phyloP scores from a whole-genome alignment of 805 yeast genomes.

The Wickerhamiella sergipiensis region DNA sequence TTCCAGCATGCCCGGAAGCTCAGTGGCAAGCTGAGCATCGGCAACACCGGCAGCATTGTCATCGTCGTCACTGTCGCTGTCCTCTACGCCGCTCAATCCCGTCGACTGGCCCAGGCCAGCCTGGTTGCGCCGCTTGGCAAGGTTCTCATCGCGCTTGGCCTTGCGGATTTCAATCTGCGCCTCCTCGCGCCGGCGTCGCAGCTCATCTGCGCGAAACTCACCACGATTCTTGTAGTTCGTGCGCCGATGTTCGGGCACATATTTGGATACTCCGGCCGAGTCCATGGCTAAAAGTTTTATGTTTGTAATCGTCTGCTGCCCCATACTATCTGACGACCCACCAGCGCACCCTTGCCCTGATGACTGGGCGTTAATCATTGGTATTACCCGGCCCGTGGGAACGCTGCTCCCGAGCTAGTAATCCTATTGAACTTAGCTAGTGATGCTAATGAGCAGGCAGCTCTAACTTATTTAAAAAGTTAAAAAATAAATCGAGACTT shows the following conservation, averaged over 20 bases:
- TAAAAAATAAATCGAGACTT: too few relatives aligned
- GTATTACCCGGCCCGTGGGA: too few relatives aligned
- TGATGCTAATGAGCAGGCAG: too few relatives aligned
- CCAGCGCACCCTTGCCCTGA: neutral
- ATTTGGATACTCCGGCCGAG: slow-evolving; percentile 21
- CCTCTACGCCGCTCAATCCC: slow-evolving; percentile 31
- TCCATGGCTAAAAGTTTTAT: neutral
- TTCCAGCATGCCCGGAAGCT: slow-evolving; percentile 75
- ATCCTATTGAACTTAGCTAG: too few relatives aligned
- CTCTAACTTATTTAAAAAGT: too few relatives aligned
- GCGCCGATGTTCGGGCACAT: slow-evolving; percentile 95
- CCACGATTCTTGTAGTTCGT: slow-evolving; percentile 91
- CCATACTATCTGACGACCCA: neutral
- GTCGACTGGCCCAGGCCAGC: slow-evolving; percentile 33
- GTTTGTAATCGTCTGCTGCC: neutral
- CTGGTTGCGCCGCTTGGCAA: slow-evolving; percentile 86
- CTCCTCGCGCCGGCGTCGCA: slow-evolving; percentile 94
- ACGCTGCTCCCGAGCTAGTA: too few relatives aligned
- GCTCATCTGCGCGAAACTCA: slow-evolving; percentile 86
- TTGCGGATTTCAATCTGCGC: slow-evolving; percentile 94
- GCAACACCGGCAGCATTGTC: slow-evolving; percentile 25
- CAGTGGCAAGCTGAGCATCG: slow-evolving; percentile 17
- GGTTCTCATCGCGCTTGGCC: slow-evolving; percentile 88
- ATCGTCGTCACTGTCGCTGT: slow-evolving; percentile 40
- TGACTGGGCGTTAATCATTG: too few relatives aligned